Evolutionary conservation across 2,329 filamentous ascomycete genomes (phyloP).

Genomic region (Phialophora tarda): DNA sequence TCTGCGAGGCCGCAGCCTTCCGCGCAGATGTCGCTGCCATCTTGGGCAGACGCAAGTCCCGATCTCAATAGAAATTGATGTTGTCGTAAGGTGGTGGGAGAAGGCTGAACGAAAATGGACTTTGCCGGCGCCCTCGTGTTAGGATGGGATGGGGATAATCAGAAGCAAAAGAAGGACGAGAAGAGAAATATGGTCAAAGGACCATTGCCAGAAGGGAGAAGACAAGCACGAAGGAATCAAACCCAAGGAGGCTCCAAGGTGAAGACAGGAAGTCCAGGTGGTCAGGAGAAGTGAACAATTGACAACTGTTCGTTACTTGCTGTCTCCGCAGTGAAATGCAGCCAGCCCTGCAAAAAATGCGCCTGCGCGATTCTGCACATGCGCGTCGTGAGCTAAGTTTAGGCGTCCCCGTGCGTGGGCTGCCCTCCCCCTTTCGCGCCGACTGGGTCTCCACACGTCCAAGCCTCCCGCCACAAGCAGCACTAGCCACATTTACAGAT

Average conservation of each 20-base stretch:
- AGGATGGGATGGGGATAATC: conserved; percentile 14
- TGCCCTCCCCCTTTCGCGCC: neutral
- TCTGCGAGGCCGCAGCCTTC: conserved; percentile 26
- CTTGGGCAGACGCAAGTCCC: conserved; percentile 6
- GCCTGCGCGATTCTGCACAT: conserved; percentile 9
- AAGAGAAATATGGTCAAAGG: conserved; percentile 43
- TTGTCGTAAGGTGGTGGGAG: neutral
- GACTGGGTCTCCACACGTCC: neutral
- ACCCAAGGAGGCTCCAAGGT: conserved; percentile 30
- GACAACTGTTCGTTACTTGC: conserved; percentile 31
- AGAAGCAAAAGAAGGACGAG: conserved; percentile 44
- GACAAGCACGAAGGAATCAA: conserved; percentile 32
- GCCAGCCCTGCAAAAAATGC: neutral
- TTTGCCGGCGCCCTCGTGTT: conserved; percentile 8
- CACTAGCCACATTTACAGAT: conserved; percentile 22
- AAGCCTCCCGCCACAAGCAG: conserved; percentile 13
- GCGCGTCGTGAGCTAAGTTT: conserved; percentile 10
- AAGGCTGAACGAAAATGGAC: conserved; percentile 12
- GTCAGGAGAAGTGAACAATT: conserved; percentile 32
- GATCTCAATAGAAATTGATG: neutral
- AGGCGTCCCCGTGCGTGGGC: neutral
- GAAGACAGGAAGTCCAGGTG: conserved; percentile 37
- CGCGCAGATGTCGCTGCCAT: conserved; percentile 25
- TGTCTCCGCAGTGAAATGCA: conserved; percentile 39
- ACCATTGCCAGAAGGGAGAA: conserved; percentile 26